Base-by-base conservation (phyloP, 2,329 filamentous ascomycete genomes). In the Xylariaceae sp. region DNA sequence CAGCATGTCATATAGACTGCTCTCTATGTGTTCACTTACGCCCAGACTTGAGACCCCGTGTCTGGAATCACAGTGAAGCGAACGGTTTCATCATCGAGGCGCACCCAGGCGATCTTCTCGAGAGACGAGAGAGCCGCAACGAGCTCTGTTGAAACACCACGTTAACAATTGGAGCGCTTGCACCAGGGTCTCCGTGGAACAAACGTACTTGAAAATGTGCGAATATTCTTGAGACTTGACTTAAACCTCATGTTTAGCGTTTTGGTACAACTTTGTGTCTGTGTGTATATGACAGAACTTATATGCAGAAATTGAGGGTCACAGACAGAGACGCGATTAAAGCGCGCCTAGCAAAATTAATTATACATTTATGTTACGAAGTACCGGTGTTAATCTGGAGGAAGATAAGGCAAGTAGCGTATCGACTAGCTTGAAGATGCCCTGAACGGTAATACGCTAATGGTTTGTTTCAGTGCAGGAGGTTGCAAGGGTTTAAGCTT, bases 61-160 rank as follows among this genome's bases (percentile, higher is more conserved):
- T 97, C 92, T 1, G 94, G 92, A 58, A 97, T 93, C 66, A 97
- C 90, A 55, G 94, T 97, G 75, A 99, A 96, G 64, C 92, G 92
- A 51, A 93, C 87, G 50, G 87, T 87, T 54, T 92, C 87, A 74
- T 95, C 85, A 74, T 93, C 91, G 27, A 99, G 83, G 61, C 92
- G 89, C 59, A 96, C 81, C 92, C 92, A 96, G 39, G 90, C 91
- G 58, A 95, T 87, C 72, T 93, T 92, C 62, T 92, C 91, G 26
- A 88, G 75, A 2, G 84, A 83, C 52, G 79, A 82, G 57, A 88
- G 77, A 11, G 85, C 85, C 9, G 83, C 81, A 2, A 82, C 82
- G 59, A 88, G 79, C 67, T 87, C 85, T 87, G 59, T 13, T n/a
- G 15, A 32, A 23, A 48, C 24, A 20, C 29, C 2, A 63, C 46